Evolutionary conservation across 257 asterid species (phyloP).

Genomic region (Jacaranda mimosifolia): DNA sequence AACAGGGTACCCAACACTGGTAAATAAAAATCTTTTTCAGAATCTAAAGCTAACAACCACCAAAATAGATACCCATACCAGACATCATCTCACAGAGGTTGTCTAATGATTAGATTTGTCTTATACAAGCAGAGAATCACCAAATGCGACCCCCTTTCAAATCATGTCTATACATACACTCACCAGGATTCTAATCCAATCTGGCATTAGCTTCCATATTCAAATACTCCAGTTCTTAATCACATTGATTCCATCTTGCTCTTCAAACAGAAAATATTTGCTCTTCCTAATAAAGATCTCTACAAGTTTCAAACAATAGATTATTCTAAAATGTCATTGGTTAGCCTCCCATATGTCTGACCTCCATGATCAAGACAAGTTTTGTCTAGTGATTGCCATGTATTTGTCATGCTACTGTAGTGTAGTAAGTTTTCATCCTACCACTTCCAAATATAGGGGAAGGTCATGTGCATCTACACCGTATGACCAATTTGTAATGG

Average conservation of each 20-base stretch:
- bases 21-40: neutral
- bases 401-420: neutral
- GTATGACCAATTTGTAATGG: no score
- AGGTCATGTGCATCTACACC: no score
- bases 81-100: slow-evolving; percentile 2
- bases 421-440: neutral
- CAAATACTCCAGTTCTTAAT: neutral
- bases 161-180: neutral
- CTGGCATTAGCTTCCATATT: neutral
- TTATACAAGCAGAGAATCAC: neutral
- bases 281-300: neutral
- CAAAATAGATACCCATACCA: neutral
- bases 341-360: neutral
- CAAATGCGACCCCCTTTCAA: neutral
- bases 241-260: neutral
- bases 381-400: neutral
- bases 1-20: neutral
- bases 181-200: neutral
- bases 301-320: neutral
- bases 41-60: slow-evolving; percentile 16
- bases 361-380: neutral
- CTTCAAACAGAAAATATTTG: neutral
- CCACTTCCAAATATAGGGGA: neutral
- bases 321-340: neutral
- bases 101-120: neutral